phyloP scores from a whole-genome alignment of 73 alveolate species.

The Diophrys appendiculata region DNA sequence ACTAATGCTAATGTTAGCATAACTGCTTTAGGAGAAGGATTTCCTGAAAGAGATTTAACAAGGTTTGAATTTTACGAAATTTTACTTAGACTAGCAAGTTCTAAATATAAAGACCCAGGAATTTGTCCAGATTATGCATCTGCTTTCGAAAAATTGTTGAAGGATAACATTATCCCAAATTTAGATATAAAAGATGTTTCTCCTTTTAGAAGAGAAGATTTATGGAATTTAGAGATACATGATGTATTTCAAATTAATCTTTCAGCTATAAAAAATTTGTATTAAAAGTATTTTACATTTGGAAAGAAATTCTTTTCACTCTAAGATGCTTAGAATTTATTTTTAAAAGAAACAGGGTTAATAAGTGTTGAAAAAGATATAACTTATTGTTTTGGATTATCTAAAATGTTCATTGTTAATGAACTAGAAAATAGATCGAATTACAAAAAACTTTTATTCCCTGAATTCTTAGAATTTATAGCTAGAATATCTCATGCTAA shows the following conservation, averaged over 20 bases:
- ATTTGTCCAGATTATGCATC: constrained; percentile 24
- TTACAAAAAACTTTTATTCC: constrained; percentile 34
- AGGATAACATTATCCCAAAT: constrained; percentile 34
- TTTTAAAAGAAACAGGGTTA: constrained; percentile 31
- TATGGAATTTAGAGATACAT: constrained; percentile 63
- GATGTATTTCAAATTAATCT: constrained; percentile 45
- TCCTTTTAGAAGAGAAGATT: constrained; percentile 37
- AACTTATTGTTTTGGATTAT: constrained; percentile 51
- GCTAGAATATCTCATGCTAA: constrained; percentile 40
- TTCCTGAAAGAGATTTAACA: constrained; percentile 56
- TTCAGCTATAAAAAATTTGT: constrained; percentile 33
- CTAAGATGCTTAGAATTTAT: constrained; percentile 34
- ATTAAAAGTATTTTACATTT: background rate
- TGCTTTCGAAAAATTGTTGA: constrained; percentile 33
- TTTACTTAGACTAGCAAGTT: constrained; percentile 40
- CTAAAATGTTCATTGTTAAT: constrained; percentile 51
- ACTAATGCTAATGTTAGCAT: too few species aligned
- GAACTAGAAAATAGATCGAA: constrained; percentile 26
- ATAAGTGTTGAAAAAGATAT: constrained; percentile 54
- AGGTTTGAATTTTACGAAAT: constrained; percentile 59
- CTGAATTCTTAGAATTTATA: constrained; percentile 52
- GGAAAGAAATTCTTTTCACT: constrained; percentile 45
- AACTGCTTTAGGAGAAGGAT: too few species aligned
- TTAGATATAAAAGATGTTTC: constrained; percentile 27
- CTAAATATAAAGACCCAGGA: constrained; percentile 55